Conservation (phyloP, 1,284 basidiomycete genomes). For the Ganoderma leucocontextum region DNA sequence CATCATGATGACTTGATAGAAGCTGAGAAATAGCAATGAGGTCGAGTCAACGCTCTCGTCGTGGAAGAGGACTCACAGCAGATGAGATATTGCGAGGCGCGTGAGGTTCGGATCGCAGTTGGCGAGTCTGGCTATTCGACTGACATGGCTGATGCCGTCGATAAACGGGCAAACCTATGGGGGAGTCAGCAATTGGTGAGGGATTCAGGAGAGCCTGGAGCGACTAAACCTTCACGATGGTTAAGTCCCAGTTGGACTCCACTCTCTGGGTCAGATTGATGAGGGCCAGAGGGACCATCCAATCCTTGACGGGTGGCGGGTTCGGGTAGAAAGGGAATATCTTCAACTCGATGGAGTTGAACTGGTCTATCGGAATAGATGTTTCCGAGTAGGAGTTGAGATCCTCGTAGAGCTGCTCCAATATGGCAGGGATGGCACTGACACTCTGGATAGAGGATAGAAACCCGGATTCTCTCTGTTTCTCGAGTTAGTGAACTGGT, state of each 20-base stretch:
- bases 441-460: constrained; percentile 81
- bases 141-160: constrained; percentile 92
- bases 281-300: constrained; percentile 94
- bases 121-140: constrained; percentile 90
- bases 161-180: constrained; percentile 79
- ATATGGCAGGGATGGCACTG: constrained; percentile 81
- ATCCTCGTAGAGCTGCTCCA: constrained; percentile 98
- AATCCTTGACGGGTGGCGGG: constrained; percentile 89
- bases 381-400: constrained; percentile 97
- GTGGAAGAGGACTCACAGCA: constrained; percentile 68
- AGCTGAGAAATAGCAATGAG: constrained; percentile 52
- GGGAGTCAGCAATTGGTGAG: not conserved
- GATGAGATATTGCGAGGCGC: constrained; percentile 89
- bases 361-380: constrained; percentile 87
- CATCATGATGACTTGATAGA: constrained; percentile 96
- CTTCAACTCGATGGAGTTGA: constrained; percentile 94
- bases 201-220: not conserved
- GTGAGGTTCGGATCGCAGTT: constrained; percentile 90
- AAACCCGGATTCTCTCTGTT: constrained; percentile 88
- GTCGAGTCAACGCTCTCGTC: not conserved
- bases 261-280: constrained; percentile 84
- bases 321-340: constrained; percentile 98
- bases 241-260: constrained; percentile 96
- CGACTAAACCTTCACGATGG: constrained; percentile 78
- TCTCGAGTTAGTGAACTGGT: not conserved